phyloP scores from a whole-genome alignment of 1,139 yeast genomes.

The Geotrichum citri-aurantii region DNA sequence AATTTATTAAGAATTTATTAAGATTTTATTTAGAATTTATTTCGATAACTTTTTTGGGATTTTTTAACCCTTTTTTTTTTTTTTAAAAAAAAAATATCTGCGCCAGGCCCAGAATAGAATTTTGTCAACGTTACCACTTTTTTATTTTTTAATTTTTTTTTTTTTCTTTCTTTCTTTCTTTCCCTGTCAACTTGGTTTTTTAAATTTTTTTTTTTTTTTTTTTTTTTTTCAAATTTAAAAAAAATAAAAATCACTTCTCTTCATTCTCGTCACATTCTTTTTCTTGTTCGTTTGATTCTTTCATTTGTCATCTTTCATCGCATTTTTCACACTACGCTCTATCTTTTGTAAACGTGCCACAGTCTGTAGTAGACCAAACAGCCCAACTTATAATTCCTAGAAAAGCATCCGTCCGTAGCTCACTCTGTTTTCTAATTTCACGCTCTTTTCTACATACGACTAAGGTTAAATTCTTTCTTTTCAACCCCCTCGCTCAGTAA shows the following conservation, averaged over 20 bases:
- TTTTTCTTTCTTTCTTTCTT: not conserved
- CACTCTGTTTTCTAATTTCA: too few species aligned
- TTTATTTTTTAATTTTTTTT: not conserved
- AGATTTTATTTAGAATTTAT: not conserved
- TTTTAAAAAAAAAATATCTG: too few species aligned
- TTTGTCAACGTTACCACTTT: not conserved
- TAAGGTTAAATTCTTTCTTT: not conserved
- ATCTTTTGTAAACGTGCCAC: not conserved
- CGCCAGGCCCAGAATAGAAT: not conserved
- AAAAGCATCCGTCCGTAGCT: too few species aligned
- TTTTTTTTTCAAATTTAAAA: not conserved
- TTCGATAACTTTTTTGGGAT: not conserved
- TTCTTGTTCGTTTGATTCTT: not conserved
- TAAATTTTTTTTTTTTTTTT: not conserved
- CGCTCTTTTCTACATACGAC: too few species aligned
- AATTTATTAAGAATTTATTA: too few species aligned
- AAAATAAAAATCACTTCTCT: not conserved
- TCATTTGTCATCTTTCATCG: not conserved
- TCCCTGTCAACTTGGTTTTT: not conserved
- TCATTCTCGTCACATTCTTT: not conserved
- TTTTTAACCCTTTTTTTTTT: not conserved
- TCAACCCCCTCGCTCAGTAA: not conserved
- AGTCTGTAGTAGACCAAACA: not conserved
- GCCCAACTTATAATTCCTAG: not conserved
- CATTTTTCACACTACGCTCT: not conserved